Base-by-base conservation (phyloP, 345 rosid genomes). In the Punica granatum region DNA sequence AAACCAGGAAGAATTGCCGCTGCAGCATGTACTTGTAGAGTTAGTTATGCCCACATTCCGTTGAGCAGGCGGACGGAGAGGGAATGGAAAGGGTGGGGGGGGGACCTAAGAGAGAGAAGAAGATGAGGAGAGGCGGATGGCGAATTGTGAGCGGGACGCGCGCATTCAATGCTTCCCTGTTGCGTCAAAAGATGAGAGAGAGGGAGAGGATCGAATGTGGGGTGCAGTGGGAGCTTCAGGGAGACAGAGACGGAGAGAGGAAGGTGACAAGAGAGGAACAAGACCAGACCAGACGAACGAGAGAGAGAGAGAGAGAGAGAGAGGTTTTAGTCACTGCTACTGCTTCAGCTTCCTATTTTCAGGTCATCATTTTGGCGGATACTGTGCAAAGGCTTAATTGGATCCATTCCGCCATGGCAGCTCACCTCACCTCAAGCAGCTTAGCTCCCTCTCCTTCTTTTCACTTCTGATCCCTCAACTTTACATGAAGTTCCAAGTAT, bases 141-240 rank as follows among this genome's bases (percentile, higher is more conserved):
- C n/a, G n/a, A n/a, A n/a, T n/a, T n/a, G n/a, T n/a, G n/a, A n/a
- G n/a, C n/a, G n/a, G n/a, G n/a, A n/a, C 18, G 69, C 58, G 37
- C 49, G 76, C 78, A 65, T 65, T 78, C 64, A 74, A 58, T 72
- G 70, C 35, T n/a, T n/a, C n/a, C n/a, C n/a, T n/a, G n/a, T n/a
- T n/a, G n/a, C n/a, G n/a, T n/a, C n/a, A n/a, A n/a, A 7, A 33
- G 48, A 18, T 18, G 37, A 3, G 18, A 53, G 10, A 54, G n/a
- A 7, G n/a, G n/a, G n/a, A n/a, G n/a, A n/a, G n/a, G n/a, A n/a
- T n/a, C n/a, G 10, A 23, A 43, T 25, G 60, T 26, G 44, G 58
- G 16, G 19, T 31, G n/a, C 14, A n/a, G 26, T 28, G 12, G 49
- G 39, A 30, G 32, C 58, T 53, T 37, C 13, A 70, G 53, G 4